phyloP scores from a whole-genome alignment of 140 eudicot species.

The Eryngium alpinum region DNA sequence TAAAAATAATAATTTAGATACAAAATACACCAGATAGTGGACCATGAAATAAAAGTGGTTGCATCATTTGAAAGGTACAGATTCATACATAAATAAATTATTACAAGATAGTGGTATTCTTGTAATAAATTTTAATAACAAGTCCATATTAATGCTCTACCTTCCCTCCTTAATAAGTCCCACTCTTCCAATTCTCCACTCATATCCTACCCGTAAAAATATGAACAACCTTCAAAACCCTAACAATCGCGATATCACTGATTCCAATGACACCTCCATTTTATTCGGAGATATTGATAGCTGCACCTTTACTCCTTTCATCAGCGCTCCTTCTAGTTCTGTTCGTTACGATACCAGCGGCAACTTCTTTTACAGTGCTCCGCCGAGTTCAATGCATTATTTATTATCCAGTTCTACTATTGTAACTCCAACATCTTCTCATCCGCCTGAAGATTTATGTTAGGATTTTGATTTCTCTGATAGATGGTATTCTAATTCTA shows the following conservation, averaged over 20 bases:
- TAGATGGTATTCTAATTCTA: conserved; percentile 8
- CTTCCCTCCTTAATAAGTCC: not conserved
- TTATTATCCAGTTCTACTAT: conserved; percentile 12
- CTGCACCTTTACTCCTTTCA: conserved; percentile 60
- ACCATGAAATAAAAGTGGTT: too few relatives aligned
- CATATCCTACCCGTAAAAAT: conserved; percentile 18
- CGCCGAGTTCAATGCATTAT: conserved; percentile 76
- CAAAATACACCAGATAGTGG: too few relatives aligned
- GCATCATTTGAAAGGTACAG: too few relatives aligned
- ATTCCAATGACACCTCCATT: conserved; percentile 3
- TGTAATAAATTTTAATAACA: too few relatives aligned
- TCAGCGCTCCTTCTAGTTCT: conserved; percentile 76
- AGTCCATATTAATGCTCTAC: too few relatives aligned
- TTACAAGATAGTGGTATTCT: too few relatives aligned
- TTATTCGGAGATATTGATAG: conserved; percentile 44
- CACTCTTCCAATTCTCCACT: not conserved
- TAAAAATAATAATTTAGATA: too few relatives aligned
- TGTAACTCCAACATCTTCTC: conserved; percentile 6
- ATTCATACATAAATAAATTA: too few relatives aligned
- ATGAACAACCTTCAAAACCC: not conserved
- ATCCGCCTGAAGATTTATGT: conserved; percentile 19
- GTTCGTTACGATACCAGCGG: conserved; percentile 28
- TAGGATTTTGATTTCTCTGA: conserved; percentile 66
- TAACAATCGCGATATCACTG: conserved; percentile 7
- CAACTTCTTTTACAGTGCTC: conserved; percentile 77